Percentiles rank a stretch among this genome's conserved stretches.
Conservation (phyloP, 257 asterid species). For the Mitragyna speciosa region DNA sequence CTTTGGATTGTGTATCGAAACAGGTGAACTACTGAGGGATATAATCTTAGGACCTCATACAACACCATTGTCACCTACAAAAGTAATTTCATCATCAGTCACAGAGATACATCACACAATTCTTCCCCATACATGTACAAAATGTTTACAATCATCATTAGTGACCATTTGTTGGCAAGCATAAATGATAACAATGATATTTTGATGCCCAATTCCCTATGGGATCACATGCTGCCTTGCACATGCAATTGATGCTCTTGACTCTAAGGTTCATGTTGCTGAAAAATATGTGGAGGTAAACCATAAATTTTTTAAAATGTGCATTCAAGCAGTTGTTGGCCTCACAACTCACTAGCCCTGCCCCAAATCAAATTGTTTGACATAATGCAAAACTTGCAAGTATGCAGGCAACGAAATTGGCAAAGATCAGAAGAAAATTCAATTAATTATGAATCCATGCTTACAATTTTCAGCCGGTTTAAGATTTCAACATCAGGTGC, state of each 20-base stretch:
- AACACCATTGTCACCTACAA: slow-evolving; percentile 17
- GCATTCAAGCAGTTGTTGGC: background rate
- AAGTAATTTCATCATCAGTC: background rate
- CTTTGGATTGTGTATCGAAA: background rate
- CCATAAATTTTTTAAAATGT: too few species aligned
- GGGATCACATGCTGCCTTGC: too few species aligned
- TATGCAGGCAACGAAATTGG: background rate
- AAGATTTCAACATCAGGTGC: background rate
- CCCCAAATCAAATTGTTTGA: too few species aligned
- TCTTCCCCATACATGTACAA: too few species aligned
- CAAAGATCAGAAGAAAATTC: background rate
- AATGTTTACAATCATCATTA: too few species aligned
- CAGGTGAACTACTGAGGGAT: slow-evolving; percentile 7
- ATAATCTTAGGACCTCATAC: slow-evolving; percentile 15
- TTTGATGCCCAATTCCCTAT: too few species aligned
- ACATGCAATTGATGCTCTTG: too few species aligned
- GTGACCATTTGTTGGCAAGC: too few species aligned
- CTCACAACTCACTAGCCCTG: background rate
- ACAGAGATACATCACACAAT: background rate
- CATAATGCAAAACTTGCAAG: background rate
- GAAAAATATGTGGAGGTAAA: too few species aligned
- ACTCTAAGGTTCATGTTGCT: too few species aligned
- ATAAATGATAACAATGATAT: too few species aligned
- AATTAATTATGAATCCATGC: background rate
- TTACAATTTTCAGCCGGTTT: slow-evolving; percentile 14